Evolutionary conservation across 2,329 filamentous ascomycete species (phyloP).

Genomic region (Fusarium musae): DNA sequence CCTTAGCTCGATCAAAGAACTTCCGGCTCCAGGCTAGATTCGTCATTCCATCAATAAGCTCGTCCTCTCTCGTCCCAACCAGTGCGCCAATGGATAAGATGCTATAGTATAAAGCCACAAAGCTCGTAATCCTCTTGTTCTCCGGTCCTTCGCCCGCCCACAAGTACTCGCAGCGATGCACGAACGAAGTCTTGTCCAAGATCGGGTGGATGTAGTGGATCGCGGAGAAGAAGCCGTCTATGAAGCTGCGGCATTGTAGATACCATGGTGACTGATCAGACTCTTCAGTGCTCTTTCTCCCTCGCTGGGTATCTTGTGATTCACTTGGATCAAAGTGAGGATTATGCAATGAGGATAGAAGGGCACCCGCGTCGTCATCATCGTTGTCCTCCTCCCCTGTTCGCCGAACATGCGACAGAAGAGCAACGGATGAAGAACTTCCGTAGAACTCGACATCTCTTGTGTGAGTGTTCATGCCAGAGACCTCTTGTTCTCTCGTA

Average conservation of each 20-base stretch:
- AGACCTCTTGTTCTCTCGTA: not conserved
- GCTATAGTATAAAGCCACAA: not conserved
- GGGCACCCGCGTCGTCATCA: not conserved
- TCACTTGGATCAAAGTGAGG: not conserved
- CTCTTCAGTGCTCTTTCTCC: not conserved
- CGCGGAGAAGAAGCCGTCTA: not conserved
- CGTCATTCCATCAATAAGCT: not conserved
- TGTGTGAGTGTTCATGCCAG: not conserved
- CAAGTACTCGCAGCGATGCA: not conserved
- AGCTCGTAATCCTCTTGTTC: not conserved
- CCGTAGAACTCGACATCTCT: not conserved
- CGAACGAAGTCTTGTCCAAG: not conserved
- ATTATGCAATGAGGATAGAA: not conserved
- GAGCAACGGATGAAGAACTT: rapidly evolving
- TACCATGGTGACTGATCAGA: not conserved
- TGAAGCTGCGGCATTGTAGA: not conserved
- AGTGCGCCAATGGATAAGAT: rapidly evolving
- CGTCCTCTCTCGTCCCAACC: not conserved
- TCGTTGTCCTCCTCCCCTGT: not conserved
- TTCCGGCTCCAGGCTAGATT: not conserved
- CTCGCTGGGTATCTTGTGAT: not conserved
- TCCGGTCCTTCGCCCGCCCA: not conserved
- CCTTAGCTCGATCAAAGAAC: not conserved
- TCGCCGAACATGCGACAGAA: not conserved
- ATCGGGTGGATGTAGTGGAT: not conserved